Evolutionary conservation across 345 rosid genomes (phyloP).

Genomic region (Eucalyptus paniculata): DNA sequence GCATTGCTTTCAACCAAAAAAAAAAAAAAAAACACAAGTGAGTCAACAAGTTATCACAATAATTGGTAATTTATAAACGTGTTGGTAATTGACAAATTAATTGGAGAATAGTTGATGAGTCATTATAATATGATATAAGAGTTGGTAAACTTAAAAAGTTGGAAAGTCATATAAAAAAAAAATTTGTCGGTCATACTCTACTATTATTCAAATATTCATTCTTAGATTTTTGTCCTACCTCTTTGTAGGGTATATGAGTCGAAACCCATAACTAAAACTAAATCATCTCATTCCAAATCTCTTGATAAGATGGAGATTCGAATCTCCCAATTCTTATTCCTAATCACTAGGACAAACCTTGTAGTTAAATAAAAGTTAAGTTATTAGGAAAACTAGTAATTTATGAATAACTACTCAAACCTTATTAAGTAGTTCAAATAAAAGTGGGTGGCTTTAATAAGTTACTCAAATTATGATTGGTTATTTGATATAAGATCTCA

Average conservation of each 20-base stretch:
- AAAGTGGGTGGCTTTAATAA: neutral
- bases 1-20: too few relatives aligned
- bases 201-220: too few relatives aligned
- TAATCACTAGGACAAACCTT: too few relatives aligned
- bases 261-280: accelerated
- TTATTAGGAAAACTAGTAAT: too few relatives aligned
- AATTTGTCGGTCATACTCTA: too few relatives aligned
- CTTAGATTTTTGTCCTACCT: accelerated
- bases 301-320: too few relatives aligned
- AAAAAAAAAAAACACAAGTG: neutral
- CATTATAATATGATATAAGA: neutral
- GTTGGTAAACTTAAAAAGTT: neutral
- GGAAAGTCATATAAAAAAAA: neutral
- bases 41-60: neutral
- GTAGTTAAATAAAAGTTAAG: neutral
- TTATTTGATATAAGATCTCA: neutral
- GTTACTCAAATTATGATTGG: neutral
- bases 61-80: neutral
- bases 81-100: neutral
- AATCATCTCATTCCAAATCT: too few relatives aligned
- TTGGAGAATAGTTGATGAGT: neutral
- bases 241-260: accelerated
- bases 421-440: neutral
- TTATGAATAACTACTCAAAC: neutral
- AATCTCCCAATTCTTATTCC: too few relatives aligned